Percentiles rank a stretch among this genome's conserved stretches.
Evolutionary conservation across 768 basidiomycete species (phyloP).

Genomic region (Crassisporium funariophilum): DNA sequence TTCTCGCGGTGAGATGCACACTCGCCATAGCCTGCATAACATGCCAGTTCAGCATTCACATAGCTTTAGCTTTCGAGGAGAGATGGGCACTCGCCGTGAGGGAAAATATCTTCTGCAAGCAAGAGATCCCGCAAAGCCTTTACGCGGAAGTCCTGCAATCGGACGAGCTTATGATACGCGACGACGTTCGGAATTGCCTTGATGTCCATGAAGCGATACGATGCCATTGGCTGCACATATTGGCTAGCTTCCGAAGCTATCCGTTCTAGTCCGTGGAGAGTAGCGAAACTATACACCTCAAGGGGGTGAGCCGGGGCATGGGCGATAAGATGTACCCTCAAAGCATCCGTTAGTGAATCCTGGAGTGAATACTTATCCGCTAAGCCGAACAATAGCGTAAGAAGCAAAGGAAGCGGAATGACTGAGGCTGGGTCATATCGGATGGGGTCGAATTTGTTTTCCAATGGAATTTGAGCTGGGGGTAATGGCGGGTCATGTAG

Average conservation of each 20-base stretch:
- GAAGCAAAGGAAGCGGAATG: conserved; percentile 68
- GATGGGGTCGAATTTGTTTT: conserved; percentile 31
- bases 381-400: conserved; percentile 51
- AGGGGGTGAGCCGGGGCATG: conserved; percentile 64
- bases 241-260: conserved; percentile 61
- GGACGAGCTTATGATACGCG: conserved; percentile 65
- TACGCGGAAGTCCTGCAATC: conserved; percentile 59
- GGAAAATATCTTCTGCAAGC: conserved; percentile 65
- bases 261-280: conserved; percentile 39
- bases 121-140: conserved; percentile 53
- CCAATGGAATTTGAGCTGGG: conserved; percentile 34
- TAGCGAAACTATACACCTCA: conserved; percentile 63
- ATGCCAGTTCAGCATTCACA: not conserved
- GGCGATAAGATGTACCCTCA: conserved; percentile 58
- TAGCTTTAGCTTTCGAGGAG: too few relatives aligned
- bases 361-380: conserved; percentile 69
- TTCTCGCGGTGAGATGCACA: conserved; percentile 54
- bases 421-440: conserved; percentile 45
- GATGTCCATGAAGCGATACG: conserved; percentile 54
- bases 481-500: conserved; percentile 56
- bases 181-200: conserved; percentile 54
- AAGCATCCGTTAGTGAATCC: conserved; percentile 39
- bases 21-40: conserved; percentile 52
- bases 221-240: conserved; percentile 59
- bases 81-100: conserved; percentile 50